Conservation (phyloP, 148 eudicot species). For the Polygonum maritimum region DNA sequence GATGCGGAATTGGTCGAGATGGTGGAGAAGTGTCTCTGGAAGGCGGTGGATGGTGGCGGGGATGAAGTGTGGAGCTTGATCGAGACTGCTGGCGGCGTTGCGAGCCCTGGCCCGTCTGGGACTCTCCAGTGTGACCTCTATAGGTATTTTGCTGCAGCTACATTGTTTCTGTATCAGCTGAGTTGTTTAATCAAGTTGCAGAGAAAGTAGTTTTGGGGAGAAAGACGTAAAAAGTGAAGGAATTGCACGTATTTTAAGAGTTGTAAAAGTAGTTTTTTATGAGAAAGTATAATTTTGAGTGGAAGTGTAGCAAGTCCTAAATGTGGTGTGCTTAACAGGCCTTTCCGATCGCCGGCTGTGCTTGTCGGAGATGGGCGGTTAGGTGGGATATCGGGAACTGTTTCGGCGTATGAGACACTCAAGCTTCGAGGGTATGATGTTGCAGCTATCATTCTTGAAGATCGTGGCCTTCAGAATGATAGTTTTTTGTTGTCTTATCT, state of each 20-base stretch:
- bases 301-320: background rate
- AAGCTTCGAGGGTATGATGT: conserved; percentile 95
- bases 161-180: background rate
- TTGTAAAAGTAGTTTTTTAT: too few relatives aligned
- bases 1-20: conserved; percentile 43
- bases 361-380: conserved; percentile 94
- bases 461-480: conserved; percentile 70
- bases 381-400: conserved; percentile 89
- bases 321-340: conserved; percentile 28
- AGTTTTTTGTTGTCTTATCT: conserved; percentile 56
- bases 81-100: conserved; percentile 98
- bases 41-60: conserved; percentile 15
- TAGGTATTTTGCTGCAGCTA: conserved; percentile 31
- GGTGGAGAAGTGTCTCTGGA: conserved; percentile 45
- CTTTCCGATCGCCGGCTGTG: conserved; percentile 77
- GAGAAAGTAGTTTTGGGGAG: too few relatives aligned
- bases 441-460: conserved; percentile 74
- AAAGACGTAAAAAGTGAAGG: too few relatives aligned
- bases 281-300: too few relatives aligned
- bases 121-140: conserved; percentile 86
- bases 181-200: background rate
- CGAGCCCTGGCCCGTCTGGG: conserved; percentile 88
- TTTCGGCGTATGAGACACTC: conserved; percentile 88
- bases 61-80: conserved; percentile 41
- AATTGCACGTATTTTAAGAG: too few relatives aligned